phyloP scores from a whole-genome alignment of 2,329 filamentous ascomycete species.

The Madurella fahalii region DNA sequence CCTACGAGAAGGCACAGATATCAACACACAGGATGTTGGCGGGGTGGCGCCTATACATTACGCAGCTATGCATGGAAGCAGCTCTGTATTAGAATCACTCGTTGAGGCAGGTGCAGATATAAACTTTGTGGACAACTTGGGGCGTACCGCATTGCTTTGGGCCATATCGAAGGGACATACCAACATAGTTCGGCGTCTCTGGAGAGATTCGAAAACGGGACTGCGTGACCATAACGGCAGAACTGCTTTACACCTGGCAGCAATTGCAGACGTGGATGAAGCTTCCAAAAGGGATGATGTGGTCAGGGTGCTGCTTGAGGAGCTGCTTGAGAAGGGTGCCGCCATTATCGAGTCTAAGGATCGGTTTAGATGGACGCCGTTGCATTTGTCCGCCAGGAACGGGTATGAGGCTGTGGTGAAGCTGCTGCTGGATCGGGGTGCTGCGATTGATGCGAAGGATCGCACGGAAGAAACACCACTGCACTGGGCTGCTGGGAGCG shows the following conservation, averaged over 20 bases:
- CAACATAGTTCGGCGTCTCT: neutral
- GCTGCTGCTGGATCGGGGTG: too few species aligned
- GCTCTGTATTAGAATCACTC: neutral
- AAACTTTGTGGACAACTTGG: neutral
- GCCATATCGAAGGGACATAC: neutral
- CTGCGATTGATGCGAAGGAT: neutral
- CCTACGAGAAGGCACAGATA: constrained; percentile 3
- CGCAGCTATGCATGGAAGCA: constrained; percentile 17
- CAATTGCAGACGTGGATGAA: neutral
- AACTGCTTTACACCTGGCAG: neutral
- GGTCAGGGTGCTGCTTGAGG: neutral
- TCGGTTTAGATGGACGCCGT: neutral
- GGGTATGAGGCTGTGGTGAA: neutral
- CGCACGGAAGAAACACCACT: neutral
- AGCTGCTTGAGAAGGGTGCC: neutral
- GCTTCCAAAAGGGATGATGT: neutral
- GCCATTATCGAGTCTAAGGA: neutral
- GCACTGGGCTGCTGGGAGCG: neutral
- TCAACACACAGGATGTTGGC: constrained; percentile 13
- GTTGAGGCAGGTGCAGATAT: neutral
- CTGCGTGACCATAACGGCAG: neutral
- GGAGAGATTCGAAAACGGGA: neutral
- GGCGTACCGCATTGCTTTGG: neutral
- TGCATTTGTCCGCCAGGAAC: neutral
- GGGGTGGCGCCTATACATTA: constrained; percentile 21